Base-by-base conservation (phyloP, 2,329 filamentous ascomycete species). In the Polytolypa hystricis region DNA sequence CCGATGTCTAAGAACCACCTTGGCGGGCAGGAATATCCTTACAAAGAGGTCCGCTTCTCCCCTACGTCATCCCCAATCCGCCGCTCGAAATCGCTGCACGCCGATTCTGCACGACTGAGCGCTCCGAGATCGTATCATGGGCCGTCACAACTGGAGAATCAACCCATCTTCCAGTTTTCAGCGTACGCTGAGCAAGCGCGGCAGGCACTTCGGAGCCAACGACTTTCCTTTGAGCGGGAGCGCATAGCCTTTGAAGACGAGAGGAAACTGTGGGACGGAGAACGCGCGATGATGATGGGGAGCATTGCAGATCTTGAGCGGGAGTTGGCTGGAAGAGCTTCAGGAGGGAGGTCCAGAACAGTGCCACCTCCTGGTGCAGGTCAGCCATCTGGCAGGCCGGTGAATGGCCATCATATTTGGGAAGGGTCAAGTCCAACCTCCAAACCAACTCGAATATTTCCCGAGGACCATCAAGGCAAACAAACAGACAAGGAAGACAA, bases 391-490 rank as follows among this genome's bases (percentile, higher is more conserved):
- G 7, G n/a, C 21, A 28, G 15, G 10, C 9, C 23, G 1, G n/a
- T 19, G n/a, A 33, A 38, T 35, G 37, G 39, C 20, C 50, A 52
- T 15, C 62, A 62, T 33, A 55, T 66, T 32, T 66, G 64, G 64
- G 57, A 64, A 47, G 61, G 61, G 12, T 55, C 62, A 27, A 62
- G 58, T 43, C 56, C 54, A 26, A 53, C 51, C 27, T 48, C 49
- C 17, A 56, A 52, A 16, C 63, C 61, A 25, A 64, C 64, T 19
- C 56, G 64, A 40, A 60, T 65, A 19, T 67, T 67, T 42, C 51
- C 47, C 3, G 44, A 52, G 14, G 58, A 62, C n/a, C 46, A 52
- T 17, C 51, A 17, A 25, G 10, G 30, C 20, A 17, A 52, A 51
- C 29, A 42, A 47, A 18, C 47, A 49, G 37, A 51, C 50, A 19